phyloP scores from a whole-genome alignment of 805 yeast species.

The Saccharomycopsis fodiens region DNA sequence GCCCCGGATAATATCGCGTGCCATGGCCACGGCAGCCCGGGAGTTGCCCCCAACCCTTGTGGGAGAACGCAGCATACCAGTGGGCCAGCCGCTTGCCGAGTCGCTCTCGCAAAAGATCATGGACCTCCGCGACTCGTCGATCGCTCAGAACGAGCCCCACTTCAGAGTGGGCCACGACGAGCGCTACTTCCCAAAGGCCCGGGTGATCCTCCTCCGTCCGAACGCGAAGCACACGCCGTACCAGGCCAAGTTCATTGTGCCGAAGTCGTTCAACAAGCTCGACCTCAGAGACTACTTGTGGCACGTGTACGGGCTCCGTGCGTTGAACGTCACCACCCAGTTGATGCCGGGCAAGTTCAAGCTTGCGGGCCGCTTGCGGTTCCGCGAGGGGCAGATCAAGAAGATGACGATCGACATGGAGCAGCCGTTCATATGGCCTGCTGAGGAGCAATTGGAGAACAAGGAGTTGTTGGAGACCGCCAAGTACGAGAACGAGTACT shows the following conservation, averaged over 20 bases:
- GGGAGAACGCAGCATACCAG: constrained; percentile 20
- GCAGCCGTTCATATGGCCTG: constrained; percentile 96
- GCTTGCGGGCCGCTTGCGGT: constrained; percentile 57
- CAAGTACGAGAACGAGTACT: constrained; percentile 39
- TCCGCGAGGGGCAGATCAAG: constrained; percentile 73
- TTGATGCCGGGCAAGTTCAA: constrained; percentile 64
- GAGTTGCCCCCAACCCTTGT: constrained; percentile 14
- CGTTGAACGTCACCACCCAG: constrained; percentile 81
- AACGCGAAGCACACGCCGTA: constrained; percentile 96
- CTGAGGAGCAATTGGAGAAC: constrained; percentile 32
- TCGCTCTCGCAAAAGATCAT: constrained; percentile 26
- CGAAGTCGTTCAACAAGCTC: constrained; percentile 85
- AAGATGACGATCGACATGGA: constrained; percentile 96
- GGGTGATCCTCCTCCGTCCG: constrained; percentile 75
- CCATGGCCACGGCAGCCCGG: constrained; percentile 27
- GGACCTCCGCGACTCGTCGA: constrained; percentile 39
- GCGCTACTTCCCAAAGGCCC: constrained; percentile 78
- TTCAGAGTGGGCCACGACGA: constrained; percentile 73
- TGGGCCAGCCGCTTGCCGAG: constrained; percentile 18
- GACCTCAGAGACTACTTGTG: constrained; percentile 91
- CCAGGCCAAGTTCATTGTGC: constrained; percentile 94
- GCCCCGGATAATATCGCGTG: constrained; percentile 25
- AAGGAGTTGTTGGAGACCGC: constrained; percentile 34
- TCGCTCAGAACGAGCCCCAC: constrained; percentile 64
- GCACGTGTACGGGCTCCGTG: constrained; percentile 85